Conservation (phyloP, 352 stramenopile genomes). For the Thalassiosira oceanica region DNA sequence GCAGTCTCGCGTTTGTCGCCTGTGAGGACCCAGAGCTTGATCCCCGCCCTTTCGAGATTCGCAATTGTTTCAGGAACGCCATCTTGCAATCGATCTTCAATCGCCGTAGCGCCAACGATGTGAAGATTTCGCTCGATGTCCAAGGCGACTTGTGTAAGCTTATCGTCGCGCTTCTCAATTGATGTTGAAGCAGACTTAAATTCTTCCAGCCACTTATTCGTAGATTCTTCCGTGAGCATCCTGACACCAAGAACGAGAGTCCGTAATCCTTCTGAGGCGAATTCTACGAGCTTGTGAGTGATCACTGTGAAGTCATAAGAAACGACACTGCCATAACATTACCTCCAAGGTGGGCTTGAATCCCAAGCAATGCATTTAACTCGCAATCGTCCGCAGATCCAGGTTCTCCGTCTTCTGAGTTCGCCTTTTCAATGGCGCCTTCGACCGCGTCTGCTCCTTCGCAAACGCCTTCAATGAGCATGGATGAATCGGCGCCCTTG, state of each 20-base stretch:
- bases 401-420: constrained; percentile 23
- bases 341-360: constrained; percentile 77
- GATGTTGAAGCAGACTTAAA: constrained; percentile 71
- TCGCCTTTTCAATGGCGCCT: constrained; percentile 25
- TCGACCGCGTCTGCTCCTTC: constrained; percentile 41
- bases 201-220: constrained; percentile 57
- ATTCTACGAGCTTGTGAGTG: constrained; percentile 37
- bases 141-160: constrained; percentile 63
- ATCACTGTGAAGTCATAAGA: neutral
- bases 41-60: constrained; percentile 91
- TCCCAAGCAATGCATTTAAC: constrained; percentile 51
- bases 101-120: constrained; percentile 92
- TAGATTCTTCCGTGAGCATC: constrained; percentile 70
- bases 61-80: constrained; percentile 93
- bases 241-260: constrained; percentile 77
- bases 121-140: constrained; percentile 84
- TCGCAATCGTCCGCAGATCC: constrained; percentile 50
- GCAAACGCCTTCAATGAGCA: constrained; percentile 75
- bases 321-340: constrained; percentile 5
- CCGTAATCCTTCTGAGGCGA: constrained; percentile 76
- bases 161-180: constrained; percentile 69
- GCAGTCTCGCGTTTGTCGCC: constrained; percentile 99
- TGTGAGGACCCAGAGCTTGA: constrained; percentile 99
- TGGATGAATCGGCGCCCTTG: constrained; percentile 86
- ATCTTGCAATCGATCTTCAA: constrained; percentile 96